Conservation (phyloP, 2,329 filamentous ascomycete genomes). For the Neopestalotiopsis sp. region DNA sequence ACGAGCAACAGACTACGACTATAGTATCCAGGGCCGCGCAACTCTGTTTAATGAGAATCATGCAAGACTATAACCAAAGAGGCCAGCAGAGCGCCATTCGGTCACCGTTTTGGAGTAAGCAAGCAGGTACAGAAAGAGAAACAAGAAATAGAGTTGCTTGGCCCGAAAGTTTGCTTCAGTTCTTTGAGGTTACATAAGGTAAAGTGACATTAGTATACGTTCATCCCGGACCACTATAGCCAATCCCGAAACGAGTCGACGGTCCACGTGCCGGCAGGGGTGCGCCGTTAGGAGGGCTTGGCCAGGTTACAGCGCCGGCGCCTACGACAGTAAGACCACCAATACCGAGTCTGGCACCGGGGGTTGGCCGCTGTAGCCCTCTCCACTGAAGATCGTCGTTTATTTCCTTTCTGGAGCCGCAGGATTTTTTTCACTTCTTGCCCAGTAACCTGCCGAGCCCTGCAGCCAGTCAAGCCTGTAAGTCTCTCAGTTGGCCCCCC, state of each 20-base stretch:
- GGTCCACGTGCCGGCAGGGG: not conserved
- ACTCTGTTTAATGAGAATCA: not conserved
- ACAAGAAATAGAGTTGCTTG: not conserved
- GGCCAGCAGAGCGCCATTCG: not conserved
- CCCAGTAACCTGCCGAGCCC: no score
- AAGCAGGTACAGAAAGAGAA: not conserved
- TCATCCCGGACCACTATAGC: slow-evolving; percentile 6
- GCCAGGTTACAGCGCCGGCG: not conserved
- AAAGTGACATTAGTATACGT: not conserved
- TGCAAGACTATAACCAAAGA: not conserved
- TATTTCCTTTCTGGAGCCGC: not conserved
- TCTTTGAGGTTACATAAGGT: no score
- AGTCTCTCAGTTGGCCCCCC: not conserved
- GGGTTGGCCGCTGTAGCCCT: not conserved
- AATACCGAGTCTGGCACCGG: slow-evolving; percentile 3
- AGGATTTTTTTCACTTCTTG: not conserved
- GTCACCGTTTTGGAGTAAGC: not conserved
- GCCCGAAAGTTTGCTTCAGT: not conserved
- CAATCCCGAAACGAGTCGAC: slow-evolving; percentile 3
- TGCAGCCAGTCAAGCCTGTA: no score
- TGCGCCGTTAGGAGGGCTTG: not conserved
- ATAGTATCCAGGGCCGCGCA: not conserved
- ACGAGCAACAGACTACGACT: not conserved
- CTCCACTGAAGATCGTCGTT: not conserved
- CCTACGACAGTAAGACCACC: slow-evolving; percentile 9